phyloP scores from a whole-genome alignment of 2,329 filamentous ascomycete species.

The Colletotrichum sidae region DNA sequence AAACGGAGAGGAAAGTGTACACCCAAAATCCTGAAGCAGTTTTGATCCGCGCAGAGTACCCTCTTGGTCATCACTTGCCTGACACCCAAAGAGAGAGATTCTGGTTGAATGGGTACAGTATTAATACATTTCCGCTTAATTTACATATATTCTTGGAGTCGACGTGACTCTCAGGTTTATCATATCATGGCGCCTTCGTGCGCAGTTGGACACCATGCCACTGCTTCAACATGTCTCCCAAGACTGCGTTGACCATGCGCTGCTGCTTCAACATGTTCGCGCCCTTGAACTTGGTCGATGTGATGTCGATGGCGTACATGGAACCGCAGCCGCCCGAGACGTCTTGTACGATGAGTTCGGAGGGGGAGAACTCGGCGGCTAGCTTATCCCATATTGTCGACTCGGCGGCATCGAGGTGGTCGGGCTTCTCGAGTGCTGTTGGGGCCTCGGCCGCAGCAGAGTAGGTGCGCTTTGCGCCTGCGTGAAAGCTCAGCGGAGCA shows the following conservation, averaged over 20 bases:
- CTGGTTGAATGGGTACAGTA: not conserved
- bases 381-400: constrained; percentile 68
- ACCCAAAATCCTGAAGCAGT: no score
- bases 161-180: no score
- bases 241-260: constrained; percentile 79
- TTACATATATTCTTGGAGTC: constrained; percentile 8
- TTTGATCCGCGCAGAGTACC: no score
- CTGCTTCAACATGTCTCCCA: constrained; percentile 79
- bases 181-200: constrained; percentile 66
- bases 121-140: constrained; percentile 28
- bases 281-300: constrained; percentile 77
- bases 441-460: constrained; percentile 13
- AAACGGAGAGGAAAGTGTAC: no score
- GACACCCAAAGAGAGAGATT: no score
- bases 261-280: constrained; percentile 83
- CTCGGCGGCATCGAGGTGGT: constrained; percentile 67
- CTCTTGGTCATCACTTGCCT: no score
- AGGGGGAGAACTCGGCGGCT: constrained; percentile 60
- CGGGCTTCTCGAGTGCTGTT: constrained; percentile 54
- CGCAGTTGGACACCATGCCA: constrained; percentile 89
- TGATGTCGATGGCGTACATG: constrained; percentile 88
- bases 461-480: constrained; percentile 16
- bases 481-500: not conserved
- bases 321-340: constrained; percentile 86
- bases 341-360: constrained; percentile 75